Evolutionary conservation across 495 filamentous ascomycete genomes (phyloP), one percentile per base, ranked within the genome.

Genomic region (Polyplosphaeria fusca): DNA sequence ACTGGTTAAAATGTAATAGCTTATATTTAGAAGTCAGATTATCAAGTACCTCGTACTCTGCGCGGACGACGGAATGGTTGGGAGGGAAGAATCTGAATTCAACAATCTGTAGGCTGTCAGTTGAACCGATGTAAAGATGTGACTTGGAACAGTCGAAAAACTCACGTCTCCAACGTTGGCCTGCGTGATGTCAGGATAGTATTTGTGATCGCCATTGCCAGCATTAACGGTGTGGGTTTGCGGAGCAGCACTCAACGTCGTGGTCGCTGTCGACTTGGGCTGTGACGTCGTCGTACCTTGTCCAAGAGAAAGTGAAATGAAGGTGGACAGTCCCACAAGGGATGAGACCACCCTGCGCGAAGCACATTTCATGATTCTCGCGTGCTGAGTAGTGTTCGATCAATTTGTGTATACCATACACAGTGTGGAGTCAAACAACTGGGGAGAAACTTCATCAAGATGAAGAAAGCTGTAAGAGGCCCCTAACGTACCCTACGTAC

Each of bases 21-120:
- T n/a, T n/a, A n/a, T n/a, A n/a, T n/a, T n/a, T n/a, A n/a, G n/a
- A n/a, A n/a, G n/a, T n/a, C n/a, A n/a, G n/a, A n/a, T n/a, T n/a
- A n/a, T n/a, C n/a, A n/a, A n/a, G n/a, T n/a, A n/a, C n/a, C n/a
- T 58, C 19, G 35, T 65, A 61, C 19, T 65, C 62, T 0, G 62
- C 62, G 1, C 57, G 22, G 0, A 65, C 62, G 28, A 65, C 62
- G 1, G 77, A 77, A 60, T 86, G 83, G 56, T 82, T 83, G 47
- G 66, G 53, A 1, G 83, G 80, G 65, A 74, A 84, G 73, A 86
- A 84, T 26, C 70, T 57, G 67, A 84, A 86, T 53, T 73, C 76
- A 22, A 74, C 49, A 26, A 61, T 39, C 62, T 65, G 32, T 2
- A 32, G 7, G 14, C 7, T 35, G 30, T n/a, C n/a, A n/a, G n/a